A percentile compares a stretch with the other conserved stretches of the same genome.
Evolutionary conservation across 2,329 filamentous ascomycete genomes (phyloP).

Genomic region (Epichloe gansuensis): DNA sequence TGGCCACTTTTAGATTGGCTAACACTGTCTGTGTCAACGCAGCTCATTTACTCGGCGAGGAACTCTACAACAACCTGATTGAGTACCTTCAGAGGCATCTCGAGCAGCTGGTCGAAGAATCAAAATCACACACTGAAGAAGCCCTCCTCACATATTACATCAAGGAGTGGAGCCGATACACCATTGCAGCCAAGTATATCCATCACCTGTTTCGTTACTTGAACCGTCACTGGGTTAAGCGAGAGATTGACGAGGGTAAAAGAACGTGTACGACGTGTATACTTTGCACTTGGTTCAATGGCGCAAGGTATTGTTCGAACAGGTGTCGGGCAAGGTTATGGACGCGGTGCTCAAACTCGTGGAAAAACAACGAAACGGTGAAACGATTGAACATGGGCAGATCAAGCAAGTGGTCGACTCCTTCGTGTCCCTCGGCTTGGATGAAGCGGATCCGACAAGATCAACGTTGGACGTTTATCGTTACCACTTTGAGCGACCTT

Average conservation of each 20-base stretch:
- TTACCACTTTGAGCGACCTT: conserved; percentile 83
- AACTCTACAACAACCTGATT: conserved; percentile 86
- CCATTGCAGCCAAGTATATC: conserved; percentile 89
- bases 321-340: conserved; percentile 84
- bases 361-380: conserved; percentile 92
- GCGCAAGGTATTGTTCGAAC: conserved; percentile 80
- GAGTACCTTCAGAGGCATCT: conserved; percentile 75
- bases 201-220: conserved; percentile 95
- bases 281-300: conserved; percentile 92
- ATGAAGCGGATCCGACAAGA: conserved; percentile 86
- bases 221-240: conserved; percentile 97
- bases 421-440: conserved; percentile 86
- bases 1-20: neutral
- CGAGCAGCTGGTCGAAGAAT: conserved; percentile 54
- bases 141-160: conserved; percentile 89
- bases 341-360: conserved; percentile 86
- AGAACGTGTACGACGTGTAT: conserved; percentile 96
- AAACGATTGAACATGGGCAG: conserved; percentile 93
- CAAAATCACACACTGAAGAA: conserved; percentile 75
- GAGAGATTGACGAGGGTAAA: conserved; percentile 99
- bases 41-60: conserved; percentile 92
- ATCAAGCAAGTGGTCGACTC: conserved; percentile 97
- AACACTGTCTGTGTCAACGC: neutral
- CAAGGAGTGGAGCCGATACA: conserved; percentile 92
- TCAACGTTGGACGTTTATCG: conserved; percentile 93